A percentile compares a stretch with the other conserved stretches of the same genome.
Conservation (phyloP, 2,329 filamentous ascomycete genomes). For the Phialocephala sp. region DNA sequence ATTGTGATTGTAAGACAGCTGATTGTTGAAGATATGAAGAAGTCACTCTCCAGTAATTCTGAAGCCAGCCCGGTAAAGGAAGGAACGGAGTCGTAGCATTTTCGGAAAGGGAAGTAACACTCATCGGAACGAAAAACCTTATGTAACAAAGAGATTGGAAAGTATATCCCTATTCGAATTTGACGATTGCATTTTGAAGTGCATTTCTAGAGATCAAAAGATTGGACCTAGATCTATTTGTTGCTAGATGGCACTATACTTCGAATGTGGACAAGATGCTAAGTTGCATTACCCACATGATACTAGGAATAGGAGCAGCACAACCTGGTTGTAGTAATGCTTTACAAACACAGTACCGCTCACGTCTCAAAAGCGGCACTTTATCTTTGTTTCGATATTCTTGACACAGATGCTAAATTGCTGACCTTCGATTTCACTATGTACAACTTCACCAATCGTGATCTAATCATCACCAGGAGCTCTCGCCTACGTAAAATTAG, state of each 20-base stretch:
- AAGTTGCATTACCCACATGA: no score
- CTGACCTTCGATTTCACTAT: slow-evolving; percentile 35
- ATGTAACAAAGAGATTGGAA: no score
- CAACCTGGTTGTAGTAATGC: background rate
- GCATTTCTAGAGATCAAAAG: background rate
- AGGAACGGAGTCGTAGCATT: background rate
- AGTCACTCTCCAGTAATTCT: background rate
- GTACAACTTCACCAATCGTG: slow-evolving; percentile 42
- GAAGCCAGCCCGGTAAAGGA: background rate
- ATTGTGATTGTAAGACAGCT: background rate
- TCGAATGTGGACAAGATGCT: no score
- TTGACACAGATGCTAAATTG: background rate
- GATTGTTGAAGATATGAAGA: background rate
- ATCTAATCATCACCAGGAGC: slow-evolving; percentile 54
- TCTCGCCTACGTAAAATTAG: slow-evolving; percentile 53
- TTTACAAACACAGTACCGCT: background rate
- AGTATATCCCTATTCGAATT: no score
- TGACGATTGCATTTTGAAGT: background rate
- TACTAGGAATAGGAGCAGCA: background rate
- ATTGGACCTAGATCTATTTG: background rate
- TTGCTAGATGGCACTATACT: no score
- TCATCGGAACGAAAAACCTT: no score
- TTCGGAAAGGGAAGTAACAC: background rate
- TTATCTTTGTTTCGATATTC: background rate
- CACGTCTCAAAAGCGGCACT: background rate